Conservation (phyloP, 106 monocot genomes). For the Allium cepa region DNA sequence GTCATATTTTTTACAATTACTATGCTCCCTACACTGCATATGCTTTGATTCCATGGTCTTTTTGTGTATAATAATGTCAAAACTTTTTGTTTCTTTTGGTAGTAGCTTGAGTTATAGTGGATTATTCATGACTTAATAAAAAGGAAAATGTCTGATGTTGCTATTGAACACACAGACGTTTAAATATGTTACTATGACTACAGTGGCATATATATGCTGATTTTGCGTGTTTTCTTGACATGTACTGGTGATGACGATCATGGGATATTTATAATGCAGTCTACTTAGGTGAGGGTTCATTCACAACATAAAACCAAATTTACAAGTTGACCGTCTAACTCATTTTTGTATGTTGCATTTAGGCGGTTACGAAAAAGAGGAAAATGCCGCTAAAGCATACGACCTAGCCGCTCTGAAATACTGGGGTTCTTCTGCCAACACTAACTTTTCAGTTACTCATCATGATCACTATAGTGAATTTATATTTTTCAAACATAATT, state of each 20-base stretch:
- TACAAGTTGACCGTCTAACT: background rate
- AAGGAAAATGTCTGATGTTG: too few relatives aligned
- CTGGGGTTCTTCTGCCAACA: constrained; percentile 42
- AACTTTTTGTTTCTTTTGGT: too few relatives aligned
- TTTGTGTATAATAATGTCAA: too few relatives aligned
- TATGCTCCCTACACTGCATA: too few relatives aligned
- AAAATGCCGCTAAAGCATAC: constrained; percentile 58
- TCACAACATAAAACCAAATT: background rate
- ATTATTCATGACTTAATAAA: too few relatives aligned
- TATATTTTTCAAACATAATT: background rate
- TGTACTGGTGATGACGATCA: background rate
- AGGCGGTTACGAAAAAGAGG: constrained; percentile 55
- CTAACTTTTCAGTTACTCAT: constrained; percentile 42
- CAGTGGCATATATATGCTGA: too few relatives aligned
- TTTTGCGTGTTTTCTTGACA: background rate
- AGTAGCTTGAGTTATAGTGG: too few relatives aligned
- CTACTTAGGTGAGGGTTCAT: constrained; percentile 33
- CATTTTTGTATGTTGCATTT: background rate
- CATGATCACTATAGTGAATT: background rate
- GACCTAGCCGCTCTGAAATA: constrained; percentile 72
- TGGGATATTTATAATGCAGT: constrained; percentile 19
- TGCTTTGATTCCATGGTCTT: too few relatives aligned
- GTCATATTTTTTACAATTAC: too few relatives aligned
- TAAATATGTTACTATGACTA: too few relatives aligned
- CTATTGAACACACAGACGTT: too few relatives aligned